These are phyloP conservation scores for Daldinia eschscholtzii DNA, from an alignment of 2,329 filamentous ascomycete species.

Conservation along the genomic window DNA sequence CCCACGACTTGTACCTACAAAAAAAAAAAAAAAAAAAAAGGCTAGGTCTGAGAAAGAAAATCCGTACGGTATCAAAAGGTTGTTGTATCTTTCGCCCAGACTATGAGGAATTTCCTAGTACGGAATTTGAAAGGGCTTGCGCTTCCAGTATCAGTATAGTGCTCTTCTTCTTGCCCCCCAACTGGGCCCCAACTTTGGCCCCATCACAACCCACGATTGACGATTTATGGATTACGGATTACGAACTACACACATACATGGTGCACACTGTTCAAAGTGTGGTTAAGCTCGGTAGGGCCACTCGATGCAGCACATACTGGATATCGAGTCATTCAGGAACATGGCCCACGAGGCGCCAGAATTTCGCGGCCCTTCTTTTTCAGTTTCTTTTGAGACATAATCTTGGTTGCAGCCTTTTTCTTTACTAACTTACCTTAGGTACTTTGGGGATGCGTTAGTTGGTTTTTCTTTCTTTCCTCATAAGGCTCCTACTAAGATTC, in stretches of 20 bases:
- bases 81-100: conserved; percentile 15
- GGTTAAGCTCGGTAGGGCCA: conserved; percentile 19
- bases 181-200: conserved; percentile 6
- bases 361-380: conserved; percentile 44
- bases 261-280: conserved; percentile 6
- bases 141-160: background rate
- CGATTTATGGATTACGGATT: conserved; percentile 6
- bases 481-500: conserved; percentile 41
- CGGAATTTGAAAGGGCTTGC: conserved; percentile 29
- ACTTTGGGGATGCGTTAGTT: conserved; percentile 36
- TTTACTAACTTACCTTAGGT: conserved; percentile 29
- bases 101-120: conserved; percentile 31
- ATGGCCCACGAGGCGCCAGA: conserved; percentile 47
- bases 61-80: conserved; percentile 21
- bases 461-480: conserved; percentile 22
- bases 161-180: background rate
- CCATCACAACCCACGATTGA: conserved; percentile 11
- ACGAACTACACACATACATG: background rate
- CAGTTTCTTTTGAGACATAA: conserved; percentile 22
- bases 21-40: conserved; percentile 26
- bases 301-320: conserved; percentile 14
- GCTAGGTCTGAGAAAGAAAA: conserved; percentile 17
- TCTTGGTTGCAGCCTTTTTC: conserved; percentile 32
- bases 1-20: conserved; percentile 25
- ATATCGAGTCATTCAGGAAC: conserved; percentile 36